Percentiles rank a stretch among this genome's conserved stretches.
Evolutionary conservation across 2,329 filamentous ascomycete genomes (phyloP).

Genomic region (Domatiomyces catenatus): DNA sequence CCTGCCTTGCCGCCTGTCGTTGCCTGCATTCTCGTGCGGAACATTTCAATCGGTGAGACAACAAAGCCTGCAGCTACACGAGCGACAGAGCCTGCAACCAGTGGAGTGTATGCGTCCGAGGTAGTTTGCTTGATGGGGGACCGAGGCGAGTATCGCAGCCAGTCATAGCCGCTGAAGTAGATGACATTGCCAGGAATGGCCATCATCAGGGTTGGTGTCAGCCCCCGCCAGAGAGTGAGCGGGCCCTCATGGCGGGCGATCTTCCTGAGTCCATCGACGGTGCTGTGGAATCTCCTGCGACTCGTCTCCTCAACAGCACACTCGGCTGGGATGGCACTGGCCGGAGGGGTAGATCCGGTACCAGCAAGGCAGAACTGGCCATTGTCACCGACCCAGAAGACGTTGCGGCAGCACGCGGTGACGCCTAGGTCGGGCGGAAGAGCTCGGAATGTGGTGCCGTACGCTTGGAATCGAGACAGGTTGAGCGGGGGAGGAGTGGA

Average conservation of each 20-base stretch:
- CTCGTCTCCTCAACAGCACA: conserved; percentile 83
- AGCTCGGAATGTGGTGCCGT: conserved; percentile 41
- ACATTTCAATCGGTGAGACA: conserved; percentile 85
- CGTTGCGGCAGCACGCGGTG: conserved; percentile 87
- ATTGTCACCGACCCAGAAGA: conserved; percentile 87
- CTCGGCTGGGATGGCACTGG: conserved; percentile 38
- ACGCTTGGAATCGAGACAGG: conserved; percentile 42
- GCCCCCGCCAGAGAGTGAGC: conserved; percentile 73
- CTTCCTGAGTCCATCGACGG: conserved; percentile 79
- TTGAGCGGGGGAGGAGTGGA: conserved; percentile 36
- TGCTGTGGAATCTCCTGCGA: conserved; percentile 71
- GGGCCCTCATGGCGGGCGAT: conserved; percentile 87
- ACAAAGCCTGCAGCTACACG: conserved; percentile 65
- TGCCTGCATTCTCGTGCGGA: conserved; percentile 82
- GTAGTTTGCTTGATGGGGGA: conserved; percentile 55
- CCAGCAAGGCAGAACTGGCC: conserved; percentile 66
- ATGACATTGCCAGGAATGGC: conserved; percentile 91
- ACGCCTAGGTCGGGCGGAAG: conserved; percentile 77
- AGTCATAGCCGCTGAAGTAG: conserved; percentile 97
- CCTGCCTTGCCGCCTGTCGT: conserved; percentile 42
- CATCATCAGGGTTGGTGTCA: conserved; percentile 92
- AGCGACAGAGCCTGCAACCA: conserved; percentile 65
- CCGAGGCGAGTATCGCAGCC: conserved; percentile 57
- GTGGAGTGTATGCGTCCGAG: conserved; percentile 58
- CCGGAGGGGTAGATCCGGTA: conserved; percentile 25